These are phyloP conservation scores for Antrodiella citrinella DNA, from an alignment of 768 basidiomycete genomes.

Conservation along the genomic window DNA sequence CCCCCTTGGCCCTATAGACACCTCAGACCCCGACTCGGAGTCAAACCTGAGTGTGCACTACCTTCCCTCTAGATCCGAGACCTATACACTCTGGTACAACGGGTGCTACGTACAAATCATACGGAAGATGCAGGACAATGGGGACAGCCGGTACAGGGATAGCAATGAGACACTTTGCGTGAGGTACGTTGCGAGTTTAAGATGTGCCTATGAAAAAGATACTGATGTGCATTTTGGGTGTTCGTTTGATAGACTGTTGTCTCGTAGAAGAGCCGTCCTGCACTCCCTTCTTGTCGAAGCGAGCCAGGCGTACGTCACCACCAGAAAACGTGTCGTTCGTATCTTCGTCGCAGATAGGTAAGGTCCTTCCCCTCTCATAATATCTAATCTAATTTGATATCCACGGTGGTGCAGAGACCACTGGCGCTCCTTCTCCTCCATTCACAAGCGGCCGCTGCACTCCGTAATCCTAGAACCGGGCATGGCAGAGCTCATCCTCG, in stretches of 20 bases:
- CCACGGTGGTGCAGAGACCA: too few species aligned
- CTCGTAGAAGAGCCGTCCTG: constrained; percentile 42
- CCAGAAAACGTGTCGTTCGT: too few species aligned
- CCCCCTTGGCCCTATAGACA: neutral
- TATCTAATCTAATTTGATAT: too few species aligned
- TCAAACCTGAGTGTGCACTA: neutral
- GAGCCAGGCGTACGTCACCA: too few species aligned
- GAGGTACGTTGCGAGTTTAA: too few species aligned
- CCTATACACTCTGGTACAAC: constrained; percentile 43
- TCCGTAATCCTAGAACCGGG: constrained; percentile 70
- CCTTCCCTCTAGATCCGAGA: neutral
- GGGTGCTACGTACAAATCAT: constrained; percentile 23
- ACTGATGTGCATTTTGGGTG: constrained; percentile 28
- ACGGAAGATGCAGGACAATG: too few species aligned
- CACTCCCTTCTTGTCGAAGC: constrained; percentile 45
- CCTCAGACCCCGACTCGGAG: neutral
- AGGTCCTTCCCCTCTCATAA: too few species aligned
- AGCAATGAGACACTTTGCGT: too few species aligned
- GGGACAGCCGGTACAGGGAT: too few species aligned
- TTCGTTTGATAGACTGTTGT: constrained; percentile 42
- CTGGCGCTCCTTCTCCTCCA: too few species aligned
- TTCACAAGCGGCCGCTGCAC: constrained; percentile 54
- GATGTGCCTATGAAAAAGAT: too few species aligned
- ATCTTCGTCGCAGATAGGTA: too few species aligned
- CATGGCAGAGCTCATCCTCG: constrained; percentile 52